phyloP scores from a whole-genome alignment of 2,329 filamentous ascomycete genomes.

The Xylariales sp. region DNA sequence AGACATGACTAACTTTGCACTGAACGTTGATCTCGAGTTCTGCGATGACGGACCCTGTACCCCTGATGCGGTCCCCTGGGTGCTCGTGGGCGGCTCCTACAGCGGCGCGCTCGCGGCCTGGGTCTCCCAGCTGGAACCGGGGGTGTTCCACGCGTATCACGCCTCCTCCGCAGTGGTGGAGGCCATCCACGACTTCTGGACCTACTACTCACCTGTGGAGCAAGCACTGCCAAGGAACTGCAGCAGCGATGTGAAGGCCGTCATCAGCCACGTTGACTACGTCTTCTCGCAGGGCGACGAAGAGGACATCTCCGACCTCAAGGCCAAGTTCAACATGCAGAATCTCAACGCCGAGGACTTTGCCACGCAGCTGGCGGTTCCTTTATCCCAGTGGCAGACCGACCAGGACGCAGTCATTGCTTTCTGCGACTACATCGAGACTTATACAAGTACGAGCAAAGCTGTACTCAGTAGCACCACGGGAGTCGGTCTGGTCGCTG shows the following conservation, averaged over 20 bases:
- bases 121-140: slow-evolving; percentile 39
- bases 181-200: slow-evolving; percentile 39
- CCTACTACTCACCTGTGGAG: slow-evolving; percentile 43
- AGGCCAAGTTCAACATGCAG: slow-evolving; percentile 35
- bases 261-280: slow-evolving; percentile 41
- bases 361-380: slow-evolving; percentile 36
- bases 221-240: slow-evolving; percentile 43
- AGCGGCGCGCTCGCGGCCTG: slow-evolving; percentile 45
- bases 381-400: slow-evolving; percentile 33
- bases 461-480: slow-evolving; percentile 8
- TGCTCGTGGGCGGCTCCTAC: slow-evolving; percentile 48
- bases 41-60: slow-evolving; percentile 31
- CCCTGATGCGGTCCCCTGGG: slow-evolving; percentile 43
- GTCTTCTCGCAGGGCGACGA: slow-evolving; percentile 29
- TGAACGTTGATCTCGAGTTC: slow-evolving; percentile 34
- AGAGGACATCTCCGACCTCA: slow-evolving; percentile 29
- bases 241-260: slow-evolving; percentile 38
- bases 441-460: slow-evolving; percentile 8
- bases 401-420: slow-evolving; percentile 24
- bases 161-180: slow-evolving; percentile 45
- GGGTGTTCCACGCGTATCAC: slow-evolving; percentile 46
- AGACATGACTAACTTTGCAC: slow-evolving; percentile 24
- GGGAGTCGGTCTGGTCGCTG: slow-evolving; percentile 36
- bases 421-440: slow-evolving; percentile 31
- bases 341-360: slow-evolving; percentile 28